Evolutionary conservation across 2,329 filamentous ascomycete species (phyloP), one percentile per base, ranked within the genome.

Genomic region (Rhexocercosporidium sp.): DNA sequence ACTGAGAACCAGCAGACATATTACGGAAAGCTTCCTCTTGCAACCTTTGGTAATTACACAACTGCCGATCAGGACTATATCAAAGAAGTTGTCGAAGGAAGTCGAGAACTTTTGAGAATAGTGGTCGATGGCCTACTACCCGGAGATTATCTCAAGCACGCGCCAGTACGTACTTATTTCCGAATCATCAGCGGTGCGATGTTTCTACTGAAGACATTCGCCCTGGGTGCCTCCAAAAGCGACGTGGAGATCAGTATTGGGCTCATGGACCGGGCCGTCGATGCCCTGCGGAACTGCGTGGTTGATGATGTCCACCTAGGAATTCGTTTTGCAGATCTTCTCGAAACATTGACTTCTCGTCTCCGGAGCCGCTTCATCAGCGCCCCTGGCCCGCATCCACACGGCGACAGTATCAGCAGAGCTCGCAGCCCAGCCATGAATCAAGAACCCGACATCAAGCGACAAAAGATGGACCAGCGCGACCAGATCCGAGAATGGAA

Each of bases 271-370:
- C 83, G 86, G 34, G 92, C 91, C 0, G 91, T 94, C 0, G 84
- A 90, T 70, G 92, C 91, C 1, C 84, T 96, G 41, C 87, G 91
- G 20, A 91, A 88, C 72, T 94, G 91, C 69, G 91, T 94, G 7
- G 92, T 95, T 3, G 92, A 96, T 75, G 92, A 96, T 72, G 92
- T 95, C 8, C 92, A 96, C 77, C 84, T 96, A 4, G 92, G 91
- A n/a, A 93, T 92, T 67, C 87, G 92, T 8, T 96, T 96, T 73
- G 92, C 92, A 20, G 92, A 94, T 74, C 85, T 95, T 57, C 86
- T 95, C n/a, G 90, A 94, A 74, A 92, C 90, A 1, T 81, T 96
- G 47, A 94, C 91, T 0, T 89, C 90, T 68, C 86, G 92, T 27
- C 84, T 95, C 69, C 87, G 92, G 63, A 89, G 90, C 72, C 86